Evolutionary conservation across 2,329 filamentous ascomycete genomes (phyloP), one percentile per base, ranked within the genome.

Genomic region (Ophiostoma populinum): DNA sequence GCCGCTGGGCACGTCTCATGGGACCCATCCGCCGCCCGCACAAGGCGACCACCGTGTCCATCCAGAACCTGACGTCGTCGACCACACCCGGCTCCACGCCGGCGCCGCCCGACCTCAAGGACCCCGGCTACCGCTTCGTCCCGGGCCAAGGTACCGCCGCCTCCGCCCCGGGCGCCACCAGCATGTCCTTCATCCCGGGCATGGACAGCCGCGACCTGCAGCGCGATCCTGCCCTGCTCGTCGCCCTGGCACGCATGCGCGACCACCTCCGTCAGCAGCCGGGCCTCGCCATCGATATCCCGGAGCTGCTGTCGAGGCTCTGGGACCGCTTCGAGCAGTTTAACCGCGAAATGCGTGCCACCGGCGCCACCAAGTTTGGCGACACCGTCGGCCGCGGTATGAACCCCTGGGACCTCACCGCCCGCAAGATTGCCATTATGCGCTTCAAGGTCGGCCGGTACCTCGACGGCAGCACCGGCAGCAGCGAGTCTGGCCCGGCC

Each of bases 1-100:
- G 61, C 2, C 55, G 64, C 6, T 68, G 63, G 63, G 58, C 61
- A 5, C 63, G 62, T 28, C 51, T 66, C 0, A 51, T 60, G 0
- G 55, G 55, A 1, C 41, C 42, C 2, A 15, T 34, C 4, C 35
- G 31, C 27, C 32, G 25, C 3, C 19, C 29, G 7, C 6, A 24
- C n/a, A n/a, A n/a, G n/a, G n/a, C n/a, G n/a, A n/a, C n/a, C n/a
- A n/a, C n/a, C n/a, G n/a, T n/a, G n/a, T n/a, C n/a, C n/a, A n/a
- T n/a, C n/a, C n/a, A n/a, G n/a, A n/a, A n/a, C n/a, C n/a, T n/a
- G n/a, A n/a, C n/a, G n/a, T n/a, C n/a, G n/a, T n/a, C n/a, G n/a
- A n/a, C n/a, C n/a, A n/a, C n/a, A n/a, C n/a, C n/a, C n/a, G n/a
- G n/a, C n/a, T n/a, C n/a, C 10, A 24, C 20, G 4, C 18, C 22